Base-by-base conservation (phyloP, 306 rosid species). In the Inga laurina region DNA sequence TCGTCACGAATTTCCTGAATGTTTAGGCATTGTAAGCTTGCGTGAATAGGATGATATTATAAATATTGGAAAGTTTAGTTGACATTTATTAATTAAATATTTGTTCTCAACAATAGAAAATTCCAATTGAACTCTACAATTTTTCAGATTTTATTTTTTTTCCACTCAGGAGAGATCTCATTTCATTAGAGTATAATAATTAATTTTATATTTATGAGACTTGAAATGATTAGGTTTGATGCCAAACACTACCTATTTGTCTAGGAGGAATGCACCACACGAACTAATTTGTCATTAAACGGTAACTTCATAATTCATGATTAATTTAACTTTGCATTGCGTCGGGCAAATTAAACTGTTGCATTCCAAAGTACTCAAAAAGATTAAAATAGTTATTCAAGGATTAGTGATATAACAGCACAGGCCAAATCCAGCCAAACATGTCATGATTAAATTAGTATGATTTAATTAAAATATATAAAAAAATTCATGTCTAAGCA, bases 221-320 rank as follows among this genome's bases (percentile, higher is more conserved):
- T 70, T 70, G 49, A 69, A 37, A 37, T 69, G 49, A 70, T 41
- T 41, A 43, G 75, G 43, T 41, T 41, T 70, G 75, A 70, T 70
- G 75, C 19, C 18, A 70, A 70, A 70, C 52, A 41, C 32, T 10
- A 70, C 52, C 75, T 41, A 68, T 70, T 70, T 4, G 34, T 70
- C 52, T 22, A 41, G 75, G 5, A 21, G 19, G 75, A 43, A 70
- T 41, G 75, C 75, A 41, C 52, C 75, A 70, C 75, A n/a, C 24
- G 32, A 70, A 70, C 75, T 70, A 70, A 12, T 70, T 39, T 70
- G 19, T 70, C 52, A 21, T 39, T 70, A 39, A 68, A 41, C 32
- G 3, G 32, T 37, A 39, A 70, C 4, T 21, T 68, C 5, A 35
- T 37, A 68, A 37, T 66, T 52, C n/a, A 16, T 52, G 3, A 56